Conservation (phyloP, 1,284 basidiomycete species). For the Pyrrhoderma noxium region DNA sequence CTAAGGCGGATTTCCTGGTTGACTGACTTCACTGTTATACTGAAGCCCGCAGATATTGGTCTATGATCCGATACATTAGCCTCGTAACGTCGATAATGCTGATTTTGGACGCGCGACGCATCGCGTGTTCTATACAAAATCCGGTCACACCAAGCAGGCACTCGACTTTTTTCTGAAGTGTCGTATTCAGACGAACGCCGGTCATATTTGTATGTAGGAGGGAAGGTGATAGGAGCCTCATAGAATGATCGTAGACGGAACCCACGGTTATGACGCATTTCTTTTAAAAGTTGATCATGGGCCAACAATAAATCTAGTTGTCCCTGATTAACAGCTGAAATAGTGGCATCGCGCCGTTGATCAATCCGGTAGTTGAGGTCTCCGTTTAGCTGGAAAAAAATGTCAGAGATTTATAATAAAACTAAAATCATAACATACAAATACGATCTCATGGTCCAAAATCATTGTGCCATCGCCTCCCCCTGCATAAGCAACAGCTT, state of each 20-base stretch:
- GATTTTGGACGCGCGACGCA: constrained; percentile 46
- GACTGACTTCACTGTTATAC: constrained; percentile 66
- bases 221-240: constrained; percentile 78
- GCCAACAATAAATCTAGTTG: constrained; percentile 59
- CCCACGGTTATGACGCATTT: constrained; percentile 78
- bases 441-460: constrained; percentile 90
- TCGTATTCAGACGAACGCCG: constrained; percentile 75
- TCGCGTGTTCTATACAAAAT: constrained; percentile 74
- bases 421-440: constrained; percentile 48
- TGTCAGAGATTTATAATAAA: constrained; percentile 1
- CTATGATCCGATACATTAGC: constrained; percentile 80
- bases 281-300: constrained; percentile 87
- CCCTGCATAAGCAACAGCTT: constrained; percentile 66
- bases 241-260: constrained; percentile 81
- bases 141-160: constrained; percentile 96
- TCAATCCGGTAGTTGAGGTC: constrained; percentile 95
- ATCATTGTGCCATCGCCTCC: constrained; percentile 95
- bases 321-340: constrained; percentile 57
- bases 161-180: constrained; percentile 78
- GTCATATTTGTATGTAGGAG: constrained; percentile 97
- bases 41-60: constrained; percentile 77
- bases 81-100: constrained; percentile 76
- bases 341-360: constrained; percentile 74
- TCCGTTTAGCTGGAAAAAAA: constrained; percentile 51
- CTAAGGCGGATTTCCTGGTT: constrained; percentile 47